Percentiles rank a stretch among this genome's conserved stretches.
phyloP scores from a whole-genome alignment of 2,329 filamentous ascomycete genomes.

The Ceratocystis huliohia region DNA sequence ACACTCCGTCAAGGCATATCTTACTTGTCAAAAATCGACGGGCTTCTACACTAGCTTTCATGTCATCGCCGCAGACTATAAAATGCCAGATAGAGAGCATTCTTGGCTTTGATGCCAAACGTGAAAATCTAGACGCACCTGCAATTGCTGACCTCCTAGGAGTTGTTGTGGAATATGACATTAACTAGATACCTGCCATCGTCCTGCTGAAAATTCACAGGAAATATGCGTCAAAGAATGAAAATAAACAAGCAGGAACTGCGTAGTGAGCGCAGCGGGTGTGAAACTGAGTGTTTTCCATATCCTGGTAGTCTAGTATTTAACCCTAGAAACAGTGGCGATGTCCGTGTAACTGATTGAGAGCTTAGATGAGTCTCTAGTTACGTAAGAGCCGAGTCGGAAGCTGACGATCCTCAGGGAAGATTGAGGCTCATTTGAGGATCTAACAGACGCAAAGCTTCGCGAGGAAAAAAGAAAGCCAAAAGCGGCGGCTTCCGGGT shows the following conservation, averaged over 20 bases:
- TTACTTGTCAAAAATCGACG: too few relatives aligned
- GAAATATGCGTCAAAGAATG: too few relatives aligned
- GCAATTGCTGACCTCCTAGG: too few relatives aligned
- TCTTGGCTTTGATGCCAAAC: too few relatives aligned
- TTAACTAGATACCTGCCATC: too few relatives aligned
- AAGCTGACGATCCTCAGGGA: not conserved
- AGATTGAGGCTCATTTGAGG: conserved; percentile 9
- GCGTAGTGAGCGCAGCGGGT: not conserved
- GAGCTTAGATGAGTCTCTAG: not conserved
- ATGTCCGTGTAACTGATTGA: not conserved
- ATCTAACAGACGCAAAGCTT: not conserved
- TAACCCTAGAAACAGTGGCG: not conserved
- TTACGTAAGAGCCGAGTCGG: conserved; percentile 4
- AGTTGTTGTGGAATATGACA: too few relatives aligned
- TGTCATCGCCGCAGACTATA: too few relatives aligned
- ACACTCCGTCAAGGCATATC: too few relatives aligned
- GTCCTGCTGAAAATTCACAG: too few relatives aligned
- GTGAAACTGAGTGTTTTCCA: not conserved
- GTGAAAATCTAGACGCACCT: too few relatives aligned
- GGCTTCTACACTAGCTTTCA: too few relatives aligned
- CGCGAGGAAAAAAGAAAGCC: not conserved
- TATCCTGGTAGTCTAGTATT: not conserved
- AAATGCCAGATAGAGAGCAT: too few relatives aligned
- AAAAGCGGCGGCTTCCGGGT: conserved; percentile 1
- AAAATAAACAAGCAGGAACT: not conserved